These are phyloP conservation scores for Lepidium sativum DNA, from an alignment of 345 rosid genomes.

Conservation along the genomic window DNA sequence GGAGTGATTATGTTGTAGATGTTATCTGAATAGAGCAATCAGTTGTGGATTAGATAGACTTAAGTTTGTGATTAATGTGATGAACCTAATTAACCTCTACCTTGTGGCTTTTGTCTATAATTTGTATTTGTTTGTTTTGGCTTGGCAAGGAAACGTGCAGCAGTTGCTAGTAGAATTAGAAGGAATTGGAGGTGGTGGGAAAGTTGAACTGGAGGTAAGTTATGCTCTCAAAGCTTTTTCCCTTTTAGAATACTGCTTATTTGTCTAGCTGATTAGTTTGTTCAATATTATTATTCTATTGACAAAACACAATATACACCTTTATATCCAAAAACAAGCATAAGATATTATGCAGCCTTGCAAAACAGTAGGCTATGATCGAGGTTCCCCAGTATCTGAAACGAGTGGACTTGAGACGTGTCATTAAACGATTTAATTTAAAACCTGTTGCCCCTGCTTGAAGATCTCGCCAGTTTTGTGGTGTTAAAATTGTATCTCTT, in stretches of 20 bases:
- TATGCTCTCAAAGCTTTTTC: background rate
- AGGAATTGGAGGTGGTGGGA: conserved; percentile 98
- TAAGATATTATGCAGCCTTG: background rate
- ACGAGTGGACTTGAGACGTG: background rate
- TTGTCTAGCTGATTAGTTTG: background rate
- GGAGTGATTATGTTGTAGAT: background rate
- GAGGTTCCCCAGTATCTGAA: background rate
- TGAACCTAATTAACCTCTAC: background rate
- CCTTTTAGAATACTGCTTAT: background rate
- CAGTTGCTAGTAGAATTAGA: conserved; percentile 72
- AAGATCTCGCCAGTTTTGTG: background rate
- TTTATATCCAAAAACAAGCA: background rate
- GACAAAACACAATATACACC: background rate
- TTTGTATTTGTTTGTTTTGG: background rate
- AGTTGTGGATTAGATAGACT: background rate
- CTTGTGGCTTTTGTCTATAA: background rate
- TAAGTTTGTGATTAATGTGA: background rate
- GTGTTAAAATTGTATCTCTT: background rate
- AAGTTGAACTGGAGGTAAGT: conserved; percentile 75
- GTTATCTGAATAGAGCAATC: background rate
- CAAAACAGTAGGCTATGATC: background rate
- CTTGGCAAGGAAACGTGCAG: conserved; percentile 54
- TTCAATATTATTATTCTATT: background rate
- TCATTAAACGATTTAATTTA: background rate
- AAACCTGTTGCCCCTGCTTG: background rate